A percentile compares a stretch with the other conserved stretches of the same genome.
These are phyloP conservation scores for Brassica rapa DNA, from an alignment of 345 rosid species.

Conservation along the genomic window DNA sequence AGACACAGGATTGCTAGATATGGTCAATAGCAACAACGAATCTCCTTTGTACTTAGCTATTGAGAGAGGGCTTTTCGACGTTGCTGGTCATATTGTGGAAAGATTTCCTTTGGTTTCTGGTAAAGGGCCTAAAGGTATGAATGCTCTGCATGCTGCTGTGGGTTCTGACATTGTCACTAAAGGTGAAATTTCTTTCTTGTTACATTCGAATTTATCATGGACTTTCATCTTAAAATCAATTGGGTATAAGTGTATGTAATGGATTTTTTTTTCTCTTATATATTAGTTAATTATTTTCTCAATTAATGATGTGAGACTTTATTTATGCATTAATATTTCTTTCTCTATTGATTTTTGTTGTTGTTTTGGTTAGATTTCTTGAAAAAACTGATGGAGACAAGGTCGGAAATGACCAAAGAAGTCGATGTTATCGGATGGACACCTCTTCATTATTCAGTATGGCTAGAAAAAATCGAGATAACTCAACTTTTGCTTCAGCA, in stretches of 20 bases:
- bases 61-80: slow-evolving; percentile 28
- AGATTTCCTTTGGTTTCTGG: neutral
- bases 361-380: slow-evolving; percentile 22
- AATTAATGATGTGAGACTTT: too few species aligned
- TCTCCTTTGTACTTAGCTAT: slow-evolving; percentile 41
- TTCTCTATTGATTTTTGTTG: too few species aligned
- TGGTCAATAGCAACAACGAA: neutral
- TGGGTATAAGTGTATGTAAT: too few species aligned
- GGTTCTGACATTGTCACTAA: slow-evolving; percentile 2
- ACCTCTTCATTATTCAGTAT: slow-evolving; percentile 34
- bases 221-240: too few species aligned
- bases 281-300: too few species aligned
- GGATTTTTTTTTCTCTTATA: too few species aligned
- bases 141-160: slow-evolving; percentile 32
- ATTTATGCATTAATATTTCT: too few species aligned
- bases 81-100: slow-evolving; percentile 22
- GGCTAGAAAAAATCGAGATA: slow-evolving; percentile 13
- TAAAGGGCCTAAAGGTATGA: slow-evolving; percentile 30
- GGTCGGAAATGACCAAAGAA: slow-evolving; percentile 26
- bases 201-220: too few species aligned
- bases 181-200: neutral
- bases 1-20: slow-evolving; percentile 19
- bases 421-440: slow-evolving; percentile 32
- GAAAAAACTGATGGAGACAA: slow-evolving; percentile 12
- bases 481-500: slow-evolving; percentile 20